Evolutionary conservation across 2,329 filamentous ascomycete genomes (phyloP).

Genomic region (Colletotrichum paranaense): DNA sequence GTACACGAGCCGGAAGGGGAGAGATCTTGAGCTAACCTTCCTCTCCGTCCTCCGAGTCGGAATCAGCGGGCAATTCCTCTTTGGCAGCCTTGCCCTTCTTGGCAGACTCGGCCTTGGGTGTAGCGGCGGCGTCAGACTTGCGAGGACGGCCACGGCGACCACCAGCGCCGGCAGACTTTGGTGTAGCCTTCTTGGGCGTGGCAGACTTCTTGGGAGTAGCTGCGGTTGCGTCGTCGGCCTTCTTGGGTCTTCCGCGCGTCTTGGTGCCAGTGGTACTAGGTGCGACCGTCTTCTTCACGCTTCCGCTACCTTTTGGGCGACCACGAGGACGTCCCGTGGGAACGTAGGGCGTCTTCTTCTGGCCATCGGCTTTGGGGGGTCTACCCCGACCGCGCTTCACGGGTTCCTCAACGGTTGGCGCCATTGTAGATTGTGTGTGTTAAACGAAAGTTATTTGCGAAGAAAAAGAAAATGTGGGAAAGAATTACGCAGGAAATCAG

Average conservation of each 20-base stretch:
- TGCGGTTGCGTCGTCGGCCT: conserved; percentile 36
- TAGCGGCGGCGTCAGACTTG: conserved; percentile 41
- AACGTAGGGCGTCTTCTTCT: conserved; percentile 49
- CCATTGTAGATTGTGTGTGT: conserved; percentile 27
- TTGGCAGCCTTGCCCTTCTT: conserved; percentile 33
- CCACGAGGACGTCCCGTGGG: conserved; percentile 60
- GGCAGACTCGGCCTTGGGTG: conserved; percentile 39
- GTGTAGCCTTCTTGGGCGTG: conserved; percentile 29
- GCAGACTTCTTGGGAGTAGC: neutral
- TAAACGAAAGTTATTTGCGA: neutral
- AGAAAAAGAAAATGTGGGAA: conserved; percentile 1
- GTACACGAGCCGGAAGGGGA: neutral
- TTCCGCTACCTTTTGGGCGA: conserved; percentile 55
- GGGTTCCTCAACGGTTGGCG: conserved; percentile 33
- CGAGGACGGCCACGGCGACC: conserved; percentile 48
- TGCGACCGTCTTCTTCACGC: conserved; percentile 42
- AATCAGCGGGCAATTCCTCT: conserved; percentile 11
- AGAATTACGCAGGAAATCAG: neutral
- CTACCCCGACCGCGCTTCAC: conserved; percentile 51
- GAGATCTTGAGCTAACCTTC: conserved; percentile 24
- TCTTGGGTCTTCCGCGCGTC: conserved; percentile 46
- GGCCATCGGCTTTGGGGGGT: conserved; percentile 52
- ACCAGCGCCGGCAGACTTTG: conserved; percentile 4
- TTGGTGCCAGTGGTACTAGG: conserved; percentile 33
- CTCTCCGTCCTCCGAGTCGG: conserved; percentile 18